These are phyloP conservation scores for Stygiomarasmius scandens DNA, from an alignment of 1,284 basidiomycete genomes.

Conservation along the genomic window DNA sequence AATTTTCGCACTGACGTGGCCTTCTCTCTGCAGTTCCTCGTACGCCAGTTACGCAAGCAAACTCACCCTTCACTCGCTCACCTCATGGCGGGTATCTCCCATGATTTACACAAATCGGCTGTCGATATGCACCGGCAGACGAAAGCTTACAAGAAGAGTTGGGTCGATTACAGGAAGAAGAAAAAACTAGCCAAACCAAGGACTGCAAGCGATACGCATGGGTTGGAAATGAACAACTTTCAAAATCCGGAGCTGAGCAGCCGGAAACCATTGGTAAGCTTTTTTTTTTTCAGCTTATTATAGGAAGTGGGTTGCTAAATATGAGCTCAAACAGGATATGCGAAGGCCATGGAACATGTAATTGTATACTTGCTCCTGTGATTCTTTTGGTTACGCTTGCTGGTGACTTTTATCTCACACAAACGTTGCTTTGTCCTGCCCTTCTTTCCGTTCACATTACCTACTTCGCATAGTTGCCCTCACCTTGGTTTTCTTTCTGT, in stretches of 20 bases:
- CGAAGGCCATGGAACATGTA: neutral
- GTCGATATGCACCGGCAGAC: constrained; percentile 12
- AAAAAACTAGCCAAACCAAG: neutral
- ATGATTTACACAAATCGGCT: constrained; percentile 11
- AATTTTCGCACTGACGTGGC: too few species aligned
- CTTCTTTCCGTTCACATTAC: too few species aligned
- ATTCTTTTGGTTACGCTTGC: too few species aligned
- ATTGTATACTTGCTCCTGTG: too few species aligned
- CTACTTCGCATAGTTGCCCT: too few species aligned
- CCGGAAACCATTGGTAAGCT: constrained; percentile 11
- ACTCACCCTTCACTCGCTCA: constrained; percentile 25
- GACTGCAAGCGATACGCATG: constrained; percentile 6
- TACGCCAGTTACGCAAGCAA: constrained; percentile 14
- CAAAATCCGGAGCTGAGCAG: constrained; percentile 19
- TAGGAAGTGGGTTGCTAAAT: too few species aligned
- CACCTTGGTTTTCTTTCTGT: too few species aligned
- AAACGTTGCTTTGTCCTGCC: too few species aligned
- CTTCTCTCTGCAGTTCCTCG: neutral
- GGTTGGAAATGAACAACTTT: constrained; percentile 17
- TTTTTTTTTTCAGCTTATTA: neutral
- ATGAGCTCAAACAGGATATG: constrained; percentile 1
- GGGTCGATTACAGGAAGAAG: neutral
- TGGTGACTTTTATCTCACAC: too few species aligned
- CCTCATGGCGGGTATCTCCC: constrained; percentile 19
- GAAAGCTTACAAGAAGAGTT: constrained; percentile 11